Evolutionary conservation across 495 filamentous ascomycete species (phyloP).

Genomic region (Hypoxylon fuscum): DNA sequence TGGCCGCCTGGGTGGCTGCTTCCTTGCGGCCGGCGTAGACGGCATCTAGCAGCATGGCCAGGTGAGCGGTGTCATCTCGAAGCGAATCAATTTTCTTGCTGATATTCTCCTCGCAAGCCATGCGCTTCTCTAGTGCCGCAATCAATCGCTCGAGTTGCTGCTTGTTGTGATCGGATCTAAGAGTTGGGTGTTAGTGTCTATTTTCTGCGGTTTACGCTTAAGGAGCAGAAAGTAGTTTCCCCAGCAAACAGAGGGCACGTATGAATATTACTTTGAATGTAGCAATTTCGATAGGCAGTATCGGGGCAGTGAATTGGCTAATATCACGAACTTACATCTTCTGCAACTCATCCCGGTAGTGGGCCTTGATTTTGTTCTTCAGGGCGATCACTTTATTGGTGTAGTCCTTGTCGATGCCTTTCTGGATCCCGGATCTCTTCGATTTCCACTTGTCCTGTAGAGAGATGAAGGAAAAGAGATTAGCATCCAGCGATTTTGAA

Average conservation of each 20-base stretch:
- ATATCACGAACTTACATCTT: constrained; percentile 18
- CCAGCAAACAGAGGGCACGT: background rate
- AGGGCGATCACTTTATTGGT: constrained; percentile 9
- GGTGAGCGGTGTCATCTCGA: constrained; percentile 30
- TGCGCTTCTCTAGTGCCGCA: constrained; percentile 24
- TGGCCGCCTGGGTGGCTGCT: constrained; percentile 15
- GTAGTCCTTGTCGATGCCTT: constrained; percentile 30
- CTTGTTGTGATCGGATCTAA: constrained; percentile 18
- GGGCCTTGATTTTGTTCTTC: constrained; percentile 21
- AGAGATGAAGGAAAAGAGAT: background rate
- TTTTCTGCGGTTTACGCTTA: background rate
- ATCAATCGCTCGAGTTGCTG: constrained; percentile 18
- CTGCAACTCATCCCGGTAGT: constrained; percentile 16
- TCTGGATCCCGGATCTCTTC: constrained; percentile 27
- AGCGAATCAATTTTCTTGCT: constrained; percentile 17
- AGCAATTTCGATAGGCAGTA: no score
- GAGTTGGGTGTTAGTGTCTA: background rate
- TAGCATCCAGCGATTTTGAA: background rate
- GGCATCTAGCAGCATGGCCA: constrained; percentile 34
- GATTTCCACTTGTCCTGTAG: constrained; percentile 32
- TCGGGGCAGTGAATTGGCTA: background rate
- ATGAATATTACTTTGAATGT: background rate
- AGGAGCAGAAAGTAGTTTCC: background rate
- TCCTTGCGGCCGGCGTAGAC: constrained; percentile 34
- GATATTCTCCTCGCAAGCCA: constrained; percentile 30